Percentiles rank a stretch among this genome's conserved stretches.
Evolutionary conservation across 2,329 filamentous ascomycete genomes (phyloP).

Genomic region (Fusarium stilboides): DNA sequence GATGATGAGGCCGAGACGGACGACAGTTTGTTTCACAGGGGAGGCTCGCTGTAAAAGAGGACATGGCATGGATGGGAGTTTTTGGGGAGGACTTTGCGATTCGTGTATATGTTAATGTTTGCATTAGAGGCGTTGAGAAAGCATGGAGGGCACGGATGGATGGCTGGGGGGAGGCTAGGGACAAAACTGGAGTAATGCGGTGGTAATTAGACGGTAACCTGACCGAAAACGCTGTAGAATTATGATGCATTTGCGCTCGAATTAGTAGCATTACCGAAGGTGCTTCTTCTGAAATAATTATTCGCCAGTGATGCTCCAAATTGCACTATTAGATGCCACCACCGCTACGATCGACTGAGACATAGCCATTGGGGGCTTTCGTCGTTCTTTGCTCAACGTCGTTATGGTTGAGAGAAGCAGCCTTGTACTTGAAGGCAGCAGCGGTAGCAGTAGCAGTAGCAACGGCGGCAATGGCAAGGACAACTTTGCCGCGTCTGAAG

Average conservation of each 20-base stretch:
- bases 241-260: slow-evolving; percentile 18
- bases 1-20: slow-evolving; percentile 55
- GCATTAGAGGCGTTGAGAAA: slow-evolving; percentile 43
- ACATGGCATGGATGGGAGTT: slow-evolving; percentile 34
- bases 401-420: slow-evolving; percentile 58
- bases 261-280: not conserved
- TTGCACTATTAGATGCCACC: slow-evolving; percentile 56
- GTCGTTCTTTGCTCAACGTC: slow-evolving; percentile 60
- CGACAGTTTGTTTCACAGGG: slow-evolving; percentile 52
- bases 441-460: slow-evolving; percentile 50
- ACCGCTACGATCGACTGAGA: slow-evolving; percentile 68
- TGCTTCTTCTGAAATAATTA: not conserved
- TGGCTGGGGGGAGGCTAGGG: slow-evolving; percentile 7
- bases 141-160: slow-evolving; percentile 19
- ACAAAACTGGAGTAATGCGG: slow-evolving; percentile 41
- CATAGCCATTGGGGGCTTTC: slow-evolving; percentile 60
- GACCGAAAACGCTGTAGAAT: slow-evolving; percentile 32
- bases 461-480: slow-evolving; percentile 55
- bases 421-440: slow-evolving; percentile 54
- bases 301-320: not conserved
- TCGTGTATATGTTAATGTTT: slow-evolving; percentile 29
- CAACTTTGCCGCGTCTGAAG: slow-evolving; percentile 57
- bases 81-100: slow-evolving; percentile 16
- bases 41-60: slow-evolving; percentile 60
- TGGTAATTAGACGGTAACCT: slow-evolving; percentile 34